Base-by-base conservation (phyloP, 768 basidiomycete genomes). In the Macrolepiota dolichaula region DNA sequence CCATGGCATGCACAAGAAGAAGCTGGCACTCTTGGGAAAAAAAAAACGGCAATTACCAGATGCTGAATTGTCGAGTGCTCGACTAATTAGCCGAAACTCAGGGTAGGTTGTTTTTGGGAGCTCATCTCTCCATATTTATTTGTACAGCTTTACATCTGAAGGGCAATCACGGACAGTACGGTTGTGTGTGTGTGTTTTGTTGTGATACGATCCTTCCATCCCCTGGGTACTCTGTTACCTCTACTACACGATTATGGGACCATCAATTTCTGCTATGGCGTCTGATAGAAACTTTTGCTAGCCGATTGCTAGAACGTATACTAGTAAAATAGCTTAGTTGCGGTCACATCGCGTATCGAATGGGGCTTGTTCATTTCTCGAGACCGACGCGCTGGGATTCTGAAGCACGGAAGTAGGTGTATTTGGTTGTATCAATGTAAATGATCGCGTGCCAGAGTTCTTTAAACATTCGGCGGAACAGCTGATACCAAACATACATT, bases 41-140 rank as follows among this genome's bases (percentile, higher is more conserved):
- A n/a, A n/a, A 19, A 6, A 19, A 35, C 57, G 57, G 57, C 24
- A 50, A 58, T 38, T 50, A 58, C 47, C 47, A 58, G 35, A 58
- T 58, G 57, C 35, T 25, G 47, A 19, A 38, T 58, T 58, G 57
- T 50, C 49, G 47, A 58, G 47, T 13, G 32, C 44, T 57, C 57
- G 57, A 58, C 57, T 58, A 58, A 58, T 13, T 58, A 58, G 57
- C 57, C 57, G 57, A 58, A n/a, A 58, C 57, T 38, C 57, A 58
- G 57, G 47, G 57, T 58, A 58, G 47, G 36, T 47, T 36, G 19
- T 58, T 58, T 50, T 58, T 17, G 56, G 47, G n/a, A n/a, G n/a
- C n/a, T n/a, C n/a, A n/a, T n/a, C n/a, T 25, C 46, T 24, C 15
- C 57, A 50, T 25, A 24, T 47, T 44, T 56, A 27, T 50, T 57